Evolutionary conservation across 306 rosid genomes (phyloP).

Genomic region (Cucurbita argyrosperma): DNA sequence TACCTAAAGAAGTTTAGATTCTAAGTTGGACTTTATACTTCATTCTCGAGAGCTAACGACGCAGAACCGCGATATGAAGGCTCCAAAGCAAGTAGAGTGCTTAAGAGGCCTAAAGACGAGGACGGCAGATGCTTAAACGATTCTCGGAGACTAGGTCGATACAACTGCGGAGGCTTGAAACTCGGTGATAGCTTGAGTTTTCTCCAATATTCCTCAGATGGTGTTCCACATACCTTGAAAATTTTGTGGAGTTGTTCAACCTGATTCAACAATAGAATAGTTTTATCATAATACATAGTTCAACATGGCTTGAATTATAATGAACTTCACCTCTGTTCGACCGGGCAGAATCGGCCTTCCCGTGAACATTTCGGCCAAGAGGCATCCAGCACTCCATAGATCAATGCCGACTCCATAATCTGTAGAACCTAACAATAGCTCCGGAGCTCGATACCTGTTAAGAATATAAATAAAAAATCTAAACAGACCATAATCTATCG

Average conservation of each 20-base stretch:
- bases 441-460: constrained; percentile 75
- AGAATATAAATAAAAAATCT: background rate
- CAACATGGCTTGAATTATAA: background rate
- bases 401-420: constrained; percentile 73
- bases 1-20: background rate
- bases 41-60: constrained; percentile 48
- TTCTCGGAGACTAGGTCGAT: constrained; percentile 48
- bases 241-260: constrained; percentile 85
- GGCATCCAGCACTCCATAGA: constrained; percentile 96
- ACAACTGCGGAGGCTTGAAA: constrained; percentile 57
- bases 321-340: constrained; percentile 52
- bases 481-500: background rate
- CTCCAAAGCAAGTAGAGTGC: constrained; percentile 63
- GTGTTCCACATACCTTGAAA: constrained; percentile 80
- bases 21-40: constrained; percentile 22
- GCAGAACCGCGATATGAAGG: constrained; percentile 69
- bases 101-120: constrained; percentile 56
- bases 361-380: constrained; percentile 67
- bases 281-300: background rate
- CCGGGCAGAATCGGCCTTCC: constrained; percentile 69
- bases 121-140: constrained; percentile 49
- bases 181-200: constrained; percentile 42
- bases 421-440: constrained; percentile 66
- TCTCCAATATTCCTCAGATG: constrained; percentile 83
- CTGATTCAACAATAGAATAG: constrained; percentile 24